These are phyloP conservation scores for Neofusicoccum umdonicola DNA, from an alignment of 2,329 filamentous ascomycete species.

Conservation along the genomic window DNA sequence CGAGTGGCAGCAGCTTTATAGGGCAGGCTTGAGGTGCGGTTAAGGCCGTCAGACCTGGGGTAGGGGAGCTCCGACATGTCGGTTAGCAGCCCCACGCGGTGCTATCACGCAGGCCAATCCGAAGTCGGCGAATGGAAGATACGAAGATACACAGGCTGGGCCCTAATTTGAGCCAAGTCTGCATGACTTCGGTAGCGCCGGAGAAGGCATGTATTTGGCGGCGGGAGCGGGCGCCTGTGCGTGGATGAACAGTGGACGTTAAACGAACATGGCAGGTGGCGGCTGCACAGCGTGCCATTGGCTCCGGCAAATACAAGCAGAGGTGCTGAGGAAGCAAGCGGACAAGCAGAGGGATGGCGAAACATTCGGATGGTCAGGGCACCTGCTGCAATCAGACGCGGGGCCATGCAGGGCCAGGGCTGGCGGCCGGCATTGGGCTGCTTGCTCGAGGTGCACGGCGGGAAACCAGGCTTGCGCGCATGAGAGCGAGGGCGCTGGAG, in stretches of 20 bases:
- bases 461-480: neutral
- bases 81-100: neutral
- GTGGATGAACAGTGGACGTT: neutral
- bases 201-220: neutral
- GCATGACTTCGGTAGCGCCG: slow-evolving; percentile 14
- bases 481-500: neutral
- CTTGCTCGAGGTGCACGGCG: neutral
- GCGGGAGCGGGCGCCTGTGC: neutral
- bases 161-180: slow-evolving; percentile 7
- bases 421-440: neutral
- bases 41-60: slow-evolving; percentile 2
- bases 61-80: slow-evolving; percentile 5
- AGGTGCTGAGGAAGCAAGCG: neutral
- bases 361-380: neutral
- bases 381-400: neutral
- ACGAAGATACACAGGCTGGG: slow-evolving; percentile 1
- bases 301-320: neutral
- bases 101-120: neutral
- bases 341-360: neutral
- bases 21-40: neutral
- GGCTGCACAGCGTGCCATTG: neutral
- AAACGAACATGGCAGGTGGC: slow-evolving; percentile 4
- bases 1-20: neutral
- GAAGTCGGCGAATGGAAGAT: neutral
- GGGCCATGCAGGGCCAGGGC: neutral